Evolutionary conservation across 192 early-diverging fungal species (phyloP).

Genomic region (Pilobolus umbonatus): DNA sequence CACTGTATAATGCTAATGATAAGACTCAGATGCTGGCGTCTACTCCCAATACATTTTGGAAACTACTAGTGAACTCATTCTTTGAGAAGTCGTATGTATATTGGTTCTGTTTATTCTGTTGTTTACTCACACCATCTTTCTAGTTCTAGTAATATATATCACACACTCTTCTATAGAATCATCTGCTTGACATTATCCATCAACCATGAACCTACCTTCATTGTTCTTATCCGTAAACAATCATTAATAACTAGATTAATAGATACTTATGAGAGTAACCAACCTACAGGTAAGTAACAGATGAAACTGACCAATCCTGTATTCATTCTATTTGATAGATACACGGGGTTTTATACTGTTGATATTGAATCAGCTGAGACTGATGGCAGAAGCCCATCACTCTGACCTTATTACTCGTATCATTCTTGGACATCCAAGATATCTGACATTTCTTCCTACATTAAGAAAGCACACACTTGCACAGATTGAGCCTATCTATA

Average conservation of each 20-base stretch:
- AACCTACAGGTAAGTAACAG: slow-evolving; percentile 21
- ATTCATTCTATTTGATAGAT: slow-evolving; percentile 7
- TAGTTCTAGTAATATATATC: slow-evolving; percentile 31
- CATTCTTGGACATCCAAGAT: slow-evolving; percentile 19
- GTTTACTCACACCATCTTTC: neutral
- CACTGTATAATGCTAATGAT: slow-evolving; percentile 9
- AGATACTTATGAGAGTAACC: slow-evolving; percentile 21
- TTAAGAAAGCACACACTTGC: slow-evolving; percentile 21
- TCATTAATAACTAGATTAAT: slow-evolving; percentile 24
- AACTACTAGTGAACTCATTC: slow-evolving; percentile 30
- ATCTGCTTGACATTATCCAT: slow-evolving; percentile 12
- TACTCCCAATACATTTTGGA: slow-evolving; percentile 28
- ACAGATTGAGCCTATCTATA: slow-evolving; percentile 14
- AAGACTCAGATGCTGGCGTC: slow-evolving; percentile 13
- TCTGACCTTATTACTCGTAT: slow-evolving; percentile 11
- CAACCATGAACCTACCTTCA: slow-evolving; percentile 13
- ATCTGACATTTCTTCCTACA: slow-evolving; percentile 17
- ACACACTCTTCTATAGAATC: slow-evolving; percentile 28
- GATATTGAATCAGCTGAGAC: slow-evolving; percentile 24
- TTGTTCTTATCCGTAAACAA: slow-evolving; percentile 21
- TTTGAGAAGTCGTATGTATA: slow-evolving; percentile 26
- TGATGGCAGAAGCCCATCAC: slow-evolving; percentile 18
- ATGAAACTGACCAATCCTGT: neutral
- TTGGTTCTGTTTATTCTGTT: neutral
- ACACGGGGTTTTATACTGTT: slow-evolving; percentile 29